phyloP scores from a whole-genome alignment of 2,329 filamentous ascomycete species.

The Fusarium domesticum region DNA sequence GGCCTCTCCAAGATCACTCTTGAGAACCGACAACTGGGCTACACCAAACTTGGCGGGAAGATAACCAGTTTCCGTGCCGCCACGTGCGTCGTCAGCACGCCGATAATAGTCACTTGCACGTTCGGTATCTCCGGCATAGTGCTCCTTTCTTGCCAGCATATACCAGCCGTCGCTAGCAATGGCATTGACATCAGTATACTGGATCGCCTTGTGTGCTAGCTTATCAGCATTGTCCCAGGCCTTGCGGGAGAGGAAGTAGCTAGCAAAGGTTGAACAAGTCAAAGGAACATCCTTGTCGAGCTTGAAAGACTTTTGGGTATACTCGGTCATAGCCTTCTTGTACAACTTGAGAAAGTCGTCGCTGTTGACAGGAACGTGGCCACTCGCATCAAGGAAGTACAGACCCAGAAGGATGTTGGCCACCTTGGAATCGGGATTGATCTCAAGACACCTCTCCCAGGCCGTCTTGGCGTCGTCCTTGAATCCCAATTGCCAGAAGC shows the following conservation, averaged over 20 bases:
- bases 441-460: conserved; percentile 83
- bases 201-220: conserved; percentile 87
- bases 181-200: conserved; percentile 92
- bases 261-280: conserved; percentile 84
- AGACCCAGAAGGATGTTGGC: conserved; percentile 87
- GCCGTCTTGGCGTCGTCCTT: conserved; percentile 88
- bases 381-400: conserved; percentile 84
- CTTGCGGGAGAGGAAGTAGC: conserved; percentile 84
- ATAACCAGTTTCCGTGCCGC: conserved; percentile 86
- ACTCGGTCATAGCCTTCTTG: conserved; percentile 91
- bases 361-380: conserved; percentile 77
- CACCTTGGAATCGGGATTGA: conserved; percentile 79
- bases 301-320: conserved; percentile 91
- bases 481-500: conserved; percentile 93
- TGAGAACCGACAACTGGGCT: conserved; percentile 82
- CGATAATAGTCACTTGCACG: conserved; percentile 84
- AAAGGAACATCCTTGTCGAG: conserved; percentile 86
- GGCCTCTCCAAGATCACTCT: conserved; percentile 82
- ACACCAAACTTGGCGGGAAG: conserved; percentile 92
- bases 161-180: conserved; percentile 99
- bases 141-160: conserved; percentile 84
- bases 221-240: conserved; percentile 78
- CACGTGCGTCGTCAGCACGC: conserved; percentile 85
- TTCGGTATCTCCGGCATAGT: conserved; percentile 72
- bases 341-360: conserved; percentile 82